Percentiles rank a stretch among this genome's conserved stretches.
Evolutionary conservation across 352 stramenopile genomes (phyloP).

Genomic region (Pythium dissotocum): DNA sequence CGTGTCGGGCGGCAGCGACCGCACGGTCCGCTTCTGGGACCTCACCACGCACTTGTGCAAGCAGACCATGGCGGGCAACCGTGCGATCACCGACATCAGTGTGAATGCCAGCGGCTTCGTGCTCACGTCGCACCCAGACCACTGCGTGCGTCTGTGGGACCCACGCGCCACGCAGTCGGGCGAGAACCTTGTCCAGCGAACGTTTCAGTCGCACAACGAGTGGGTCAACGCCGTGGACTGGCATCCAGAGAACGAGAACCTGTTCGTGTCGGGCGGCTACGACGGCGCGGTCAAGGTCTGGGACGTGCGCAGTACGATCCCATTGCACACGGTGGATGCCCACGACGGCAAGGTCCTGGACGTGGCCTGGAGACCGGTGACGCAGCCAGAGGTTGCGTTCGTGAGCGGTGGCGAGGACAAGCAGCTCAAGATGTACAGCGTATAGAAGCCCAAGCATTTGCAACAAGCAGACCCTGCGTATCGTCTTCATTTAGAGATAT

Average conservation of each 20-base stretch:
- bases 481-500: constrained; percentile 18
- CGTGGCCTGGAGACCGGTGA: constrained; percentile 55
- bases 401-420: constrained; percentile 84
- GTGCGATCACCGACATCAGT: constrained; percentile 72
- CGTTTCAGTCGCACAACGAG: constrained; percentile 83
- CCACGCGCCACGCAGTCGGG: constrained; percentile 63
- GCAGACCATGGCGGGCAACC: constrained; percentile 76
- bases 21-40: constrained; percentile 80
- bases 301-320: constrained; percentile 73
- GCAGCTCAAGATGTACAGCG: constrained; percentile 85
- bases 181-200: constrained; percentile 75
- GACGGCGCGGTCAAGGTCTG: constrained; percentile 83
- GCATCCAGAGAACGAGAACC: constrained; percentile 53
- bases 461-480: neutral
- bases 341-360: constrained; percentile 76
- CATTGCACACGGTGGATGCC: constrained; percentile 72
- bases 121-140: constrained; percentile 78
- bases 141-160: constrained; percentile 84
- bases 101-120: constrained; percentile 64
- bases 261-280: constrained; percentile 79
- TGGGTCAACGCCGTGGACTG: constrained; percentile 82
- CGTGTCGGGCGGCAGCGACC: constrained; percentile 69
- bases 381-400: constrained; percentile 45
- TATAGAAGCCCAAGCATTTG: constrained; percentile 43
- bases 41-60: constrained; percentile 67